Percentiles rank a stretch among this genome's conserved stretches.
Evolutionary conservation across 257 asterid genomes (phyloP).

Genomic region (Osmanthus fragrans): DNA sequence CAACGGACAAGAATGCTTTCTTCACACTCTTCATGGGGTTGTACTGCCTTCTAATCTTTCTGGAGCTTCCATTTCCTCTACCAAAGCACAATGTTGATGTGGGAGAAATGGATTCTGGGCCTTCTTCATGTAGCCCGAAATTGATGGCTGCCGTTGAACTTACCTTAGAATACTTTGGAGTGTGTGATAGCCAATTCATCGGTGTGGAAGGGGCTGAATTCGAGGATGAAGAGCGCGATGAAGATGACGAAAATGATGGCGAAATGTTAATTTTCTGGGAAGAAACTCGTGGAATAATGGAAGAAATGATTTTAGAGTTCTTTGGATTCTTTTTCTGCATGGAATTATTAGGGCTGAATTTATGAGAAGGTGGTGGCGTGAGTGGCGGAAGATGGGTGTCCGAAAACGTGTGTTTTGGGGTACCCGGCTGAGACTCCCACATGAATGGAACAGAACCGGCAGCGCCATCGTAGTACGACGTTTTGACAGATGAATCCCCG

Average conservation of each 20-base stretch:
- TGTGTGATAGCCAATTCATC: background rate
- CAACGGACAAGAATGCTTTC: conserved; percentile 38
- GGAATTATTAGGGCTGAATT: conserved; percentile 20
- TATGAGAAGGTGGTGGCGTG: conserved; percentile 80
- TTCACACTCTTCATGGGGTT: conserved; percentile 39
- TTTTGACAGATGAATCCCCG: conserved; percentile 53
- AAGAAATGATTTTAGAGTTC: conserved; percentile 29
- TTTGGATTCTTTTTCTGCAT: conserved; percentile 23
- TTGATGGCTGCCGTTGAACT: conserved; percentile 30
- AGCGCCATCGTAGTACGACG: conserved; percentile 67
- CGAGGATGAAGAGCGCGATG: conserved; percentile 38
- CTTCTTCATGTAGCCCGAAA: conserved; percentile 27
- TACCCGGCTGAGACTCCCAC: conserved; percentile 89
- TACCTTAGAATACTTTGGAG: background rate
- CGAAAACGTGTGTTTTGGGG: conserved; percentile 58
- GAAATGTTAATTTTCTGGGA: conserved; percentile 26
- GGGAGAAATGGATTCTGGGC: conserved; percentile 30
- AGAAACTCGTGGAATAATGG: conserved; percentile 31
- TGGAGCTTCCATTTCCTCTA: conserved; percentile 11
- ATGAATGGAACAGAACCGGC: conserved; percentile 64
- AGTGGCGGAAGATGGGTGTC: conserved; percentile 59
- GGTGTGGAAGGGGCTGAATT: conserved; percentile 46
- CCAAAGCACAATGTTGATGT: conserved; percentile 45
- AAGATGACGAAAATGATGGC: conserved; percentile 15
- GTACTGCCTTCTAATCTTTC: conserved; percentile 22